Conservation (phyloP, 1,284 basidiomycete species). For the Xerocomus nothofagi region DNA sequence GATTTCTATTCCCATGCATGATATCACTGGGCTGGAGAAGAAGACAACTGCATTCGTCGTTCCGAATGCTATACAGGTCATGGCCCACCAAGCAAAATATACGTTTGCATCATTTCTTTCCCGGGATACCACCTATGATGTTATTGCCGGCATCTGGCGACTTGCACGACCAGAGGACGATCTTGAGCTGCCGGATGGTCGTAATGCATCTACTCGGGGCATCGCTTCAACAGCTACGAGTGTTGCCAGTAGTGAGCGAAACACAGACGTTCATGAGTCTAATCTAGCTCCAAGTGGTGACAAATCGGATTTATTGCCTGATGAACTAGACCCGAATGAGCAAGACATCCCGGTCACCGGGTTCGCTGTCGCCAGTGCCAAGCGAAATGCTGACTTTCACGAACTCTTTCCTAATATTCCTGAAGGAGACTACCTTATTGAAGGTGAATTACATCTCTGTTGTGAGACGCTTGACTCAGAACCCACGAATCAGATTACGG, state of each 20-base stretch:
- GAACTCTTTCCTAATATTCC: conserved; percentile 87
- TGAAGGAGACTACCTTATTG: conserved; percentile 97
- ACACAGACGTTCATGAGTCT: too few species aligned
- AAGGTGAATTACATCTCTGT: conserved; percentile 59
- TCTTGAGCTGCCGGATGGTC: too few species aligned
- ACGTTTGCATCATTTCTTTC: conserved; percentile 96
- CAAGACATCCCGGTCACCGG: conserved; percentile 84
- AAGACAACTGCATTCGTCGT: conserved; percentile 99
- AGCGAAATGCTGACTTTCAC: conserved; percentile 95
- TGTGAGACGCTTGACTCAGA: conserved; percentile 5
- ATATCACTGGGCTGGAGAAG: conserved; percentile 91
- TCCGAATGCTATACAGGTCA: conserved; percentile 94
- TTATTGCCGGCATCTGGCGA: conserved; percentile 95
- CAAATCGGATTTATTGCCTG: conserved; percentile 40
- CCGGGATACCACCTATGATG: conserved; percentile 94
- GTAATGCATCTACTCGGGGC: too few species aligned
- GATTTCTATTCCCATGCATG: conserved; percentile 90
- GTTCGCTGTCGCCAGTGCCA: conserved; percentile 95
- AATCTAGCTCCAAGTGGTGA: too few species aligned
- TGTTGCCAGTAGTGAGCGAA: too few species aligned
- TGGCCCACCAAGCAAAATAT: conserved; percentile 82
- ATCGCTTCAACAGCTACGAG: too few species aligned
- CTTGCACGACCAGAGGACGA: conserved; percentile 81
- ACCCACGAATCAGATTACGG: conserved; percentile 78
- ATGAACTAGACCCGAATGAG: conserved; percentile 55